Percentiles rank a stretch among this genome's conserved stretches.
Evolutionary conservation across 768 basidiomycete genomes (phyloP).

Genomic region (Lyophyllum decastes): DNA sequence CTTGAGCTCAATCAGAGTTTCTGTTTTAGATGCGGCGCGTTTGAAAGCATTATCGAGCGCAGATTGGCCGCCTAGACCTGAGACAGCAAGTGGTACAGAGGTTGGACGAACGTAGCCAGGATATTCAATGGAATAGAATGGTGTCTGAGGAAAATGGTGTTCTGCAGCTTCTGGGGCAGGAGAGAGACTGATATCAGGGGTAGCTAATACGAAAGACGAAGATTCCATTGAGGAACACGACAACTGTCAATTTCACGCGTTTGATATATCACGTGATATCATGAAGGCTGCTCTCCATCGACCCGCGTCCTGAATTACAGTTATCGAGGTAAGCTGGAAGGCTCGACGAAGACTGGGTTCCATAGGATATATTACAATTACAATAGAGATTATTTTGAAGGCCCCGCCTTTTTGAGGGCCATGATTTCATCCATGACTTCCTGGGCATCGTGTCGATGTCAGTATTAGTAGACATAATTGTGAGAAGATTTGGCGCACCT

Average conservation of each 20-base stretch:
- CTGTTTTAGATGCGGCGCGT: constrained; percentile 59
- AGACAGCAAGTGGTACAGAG: constrained; percentile 63
- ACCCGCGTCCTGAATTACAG: too few species aligned
- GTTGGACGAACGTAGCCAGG: constrained; percentile 76
- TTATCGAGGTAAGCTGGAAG: not conserved
- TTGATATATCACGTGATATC: not conserved
- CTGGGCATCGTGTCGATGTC: constrained; percentile 26
- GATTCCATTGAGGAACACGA: constrained; percentile 11
- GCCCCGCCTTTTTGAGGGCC: constrained; percentile 24
- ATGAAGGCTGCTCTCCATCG: too few species aligned
- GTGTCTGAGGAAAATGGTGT: constrained; percentile 50
- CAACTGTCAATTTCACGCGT: not conserved
- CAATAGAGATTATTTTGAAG: constrained; percentile 11
- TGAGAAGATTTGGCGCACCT: constrained; percentile 37
- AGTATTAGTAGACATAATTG: not conserved
- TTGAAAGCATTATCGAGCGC: constrained; percentile 79
- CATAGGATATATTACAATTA: constrained; percentile 2
- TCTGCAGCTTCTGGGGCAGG: constrained; percentile 28
- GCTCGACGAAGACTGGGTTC: not conserved
- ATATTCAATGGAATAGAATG: constrained; percentile 86
- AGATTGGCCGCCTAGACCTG: constrained; percentile 68
- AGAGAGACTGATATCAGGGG: not conserved
- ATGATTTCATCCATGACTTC: constrained; percentile 49
- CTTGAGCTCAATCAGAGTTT: constrained; percentile 73
- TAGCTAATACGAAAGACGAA: constrained; percentile 3